Evolutionary conservation across 306 rosid genomes (phyloP), one percentile per base, ranked within the genome.

Genomic region (Cucurbita ficifolia): DNA sequence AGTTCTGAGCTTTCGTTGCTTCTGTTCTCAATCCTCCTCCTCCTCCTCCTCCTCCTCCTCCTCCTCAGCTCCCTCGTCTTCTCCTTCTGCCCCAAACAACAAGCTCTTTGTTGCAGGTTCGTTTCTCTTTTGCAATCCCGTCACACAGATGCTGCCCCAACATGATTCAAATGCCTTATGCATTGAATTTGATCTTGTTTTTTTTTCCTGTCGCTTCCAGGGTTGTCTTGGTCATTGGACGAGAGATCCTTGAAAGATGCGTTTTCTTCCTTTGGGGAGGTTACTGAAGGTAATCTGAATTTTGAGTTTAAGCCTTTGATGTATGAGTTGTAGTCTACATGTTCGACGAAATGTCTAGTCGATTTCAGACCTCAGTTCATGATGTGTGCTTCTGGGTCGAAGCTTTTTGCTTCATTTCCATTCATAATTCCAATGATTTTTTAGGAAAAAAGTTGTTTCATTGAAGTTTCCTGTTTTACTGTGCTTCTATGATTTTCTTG

Each of bases 91-190:
- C 1, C 56, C 84, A 21, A 86, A 84, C 74, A 89, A 82, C 52
- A 86, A 82, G 62, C 97, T 92, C 79, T 92, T 89, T 16, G 96
- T 92, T 16, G 97, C 89, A 85, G 97, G 96, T 88, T 16, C 36
- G 39, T 35, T 78, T 54, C 74, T 61, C 73, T n/a, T 67, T 14
- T 39, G 10, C 39, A 17, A 42, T 18, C 72, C 46, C 43, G 1
- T 38, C 24, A 1, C 48, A 61, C 40, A 2, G 48, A 16, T 61
- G 69, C 69, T 8, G 2, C 48, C 36, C 48, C 69, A 46, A 61
- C 52, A 11, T 43, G 9, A 43, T 22, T 39, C 72, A 42, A 12
- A 45, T 45, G n/a, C 7, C 7, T 6, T 67, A 2, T 21, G 6
- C 16, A 21, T 45, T 46, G 17, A 45, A 67, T 67, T 57, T 45